These are phyloP conservation scores for Metschnikowia chrysomelidarum DNA, from an alignment of 805 yeast species.

Conservation along the genomic window DNA sequence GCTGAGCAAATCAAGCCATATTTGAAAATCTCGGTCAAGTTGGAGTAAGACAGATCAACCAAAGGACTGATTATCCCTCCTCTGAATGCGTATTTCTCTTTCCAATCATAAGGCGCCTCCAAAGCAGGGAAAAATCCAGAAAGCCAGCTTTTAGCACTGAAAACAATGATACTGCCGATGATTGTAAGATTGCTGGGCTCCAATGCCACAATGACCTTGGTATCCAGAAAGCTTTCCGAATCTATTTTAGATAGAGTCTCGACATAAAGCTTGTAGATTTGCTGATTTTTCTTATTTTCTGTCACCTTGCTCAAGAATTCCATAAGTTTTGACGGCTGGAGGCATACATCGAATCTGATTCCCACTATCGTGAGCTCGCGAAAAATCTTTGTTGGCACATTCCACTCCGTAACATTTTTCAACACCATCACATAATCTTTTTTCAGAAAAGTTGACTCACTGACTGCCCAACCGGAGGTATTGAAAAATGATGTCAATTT, in stretches of 20 bases:
- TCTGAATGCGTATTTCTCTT: conserved; percentile 21
- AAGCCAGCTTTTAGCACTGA: conserved; percentile 45
- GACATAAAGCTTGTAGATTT: conserved; percentile 30
- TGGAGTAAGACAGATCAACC: conserved; percentile 51
- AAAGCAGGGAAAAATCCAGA: conserved; percentile 52
- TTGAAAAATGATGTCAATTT: conserved; percentile 32
- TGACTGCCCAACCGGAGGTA: conserved; percentile 41
- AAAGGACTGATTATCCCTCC: conserved; percentile 55
- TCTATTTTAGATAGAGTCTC: conserved; percentile 34
- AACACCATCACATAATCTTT: conserved; percentile 40
- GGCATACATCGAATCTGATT: conserved; percentile 54
- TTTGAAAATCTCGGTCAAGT: conserved; percentile 52
- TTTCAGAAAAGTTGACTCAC: conserved; percentile 14
- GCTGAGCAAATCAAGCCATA: conserved; percentile 55
- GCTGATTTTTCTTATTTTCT: conserved; percentile 18
- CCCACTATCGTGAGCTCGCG: conserved; percentile 56
- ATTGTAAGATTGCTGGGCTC: conserved; percentile 52
- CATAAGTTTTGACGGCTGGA: conserved; percentile 40
- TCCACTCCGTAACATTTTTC: conserved; percentile 45
- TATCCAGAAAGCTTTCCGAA: conserved; percentile 31
- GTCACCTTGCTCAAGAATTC: conserved; percentile 33
- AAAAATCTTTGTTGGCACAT: conserved; percentile 52
- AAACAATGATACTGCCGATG: conserved; percentile 50
- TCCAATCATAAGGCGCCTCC: conserved; percentile 32
- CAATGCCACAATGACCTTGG: conserved; percentile 49